Base-by-base conservation (phyloP, 352 stramenopile species). In the Phytophthora hibernalis region DNA sequence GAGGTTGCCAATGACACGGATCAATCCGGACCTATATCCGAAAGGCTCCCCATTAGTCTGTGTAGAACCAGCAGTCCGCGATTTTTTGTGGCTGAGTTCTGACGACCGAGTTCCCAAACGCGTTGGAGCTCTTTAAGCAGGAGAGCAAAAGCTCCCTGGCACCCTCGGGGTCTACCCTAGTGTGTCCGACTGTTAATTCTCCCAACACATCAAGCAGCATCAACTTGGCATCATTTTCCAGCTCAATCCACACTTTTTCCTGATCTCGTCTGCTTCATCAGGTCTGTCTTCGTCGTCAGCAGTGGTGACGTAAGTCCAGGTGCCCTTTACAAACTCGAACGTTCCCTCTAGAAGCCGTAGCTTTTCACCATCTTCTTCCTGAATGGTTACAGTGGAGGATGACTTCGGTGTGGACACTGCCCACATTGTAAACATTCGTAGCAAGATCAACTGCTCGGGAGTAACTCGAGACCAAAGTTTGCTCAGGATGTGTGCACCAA, bases 1-100 rank as follows among this genome's bases (percentile, higher is more conserved):
- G 31, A 95, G 54, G 63, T 97, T 97, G 15, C 88, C 90, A 15
- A 95, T 72, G 16, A 91, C 78, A 11, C 87, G 87, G 50, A 97
- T 91, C 33, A 93, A 74, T 0, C 79, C 75, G 15, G 87, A 95
- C 8, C 85, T 80, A 52, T 95, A 95, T 5, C 87, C 87, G 22
- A 85, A 71, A 6, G 83, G 83, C 50, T 93, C 83, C 15, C 51
- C 65, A 21, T 26, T 38, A 31, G 40, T 26, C 26, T 48, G 35
- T 21, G 48, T 58, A 42, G 54, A 59, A 1, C 54, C 44, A 13
- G 59, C 18, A 59, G 54, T 38, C 20, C 44, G 53, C 44, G 40
- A 20, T 68, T 70, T 12, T 18, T 62, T 24, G 50, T 15, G 42
- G 40, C 51, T 45, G 65, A 12, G 4, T 71, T 76, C 13, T 61